These are phyloP conservation scores for Auricularia sp. DNA, from an alignment of 768 basidiomycete genomes.

Conservation along the genomic window DNA sequence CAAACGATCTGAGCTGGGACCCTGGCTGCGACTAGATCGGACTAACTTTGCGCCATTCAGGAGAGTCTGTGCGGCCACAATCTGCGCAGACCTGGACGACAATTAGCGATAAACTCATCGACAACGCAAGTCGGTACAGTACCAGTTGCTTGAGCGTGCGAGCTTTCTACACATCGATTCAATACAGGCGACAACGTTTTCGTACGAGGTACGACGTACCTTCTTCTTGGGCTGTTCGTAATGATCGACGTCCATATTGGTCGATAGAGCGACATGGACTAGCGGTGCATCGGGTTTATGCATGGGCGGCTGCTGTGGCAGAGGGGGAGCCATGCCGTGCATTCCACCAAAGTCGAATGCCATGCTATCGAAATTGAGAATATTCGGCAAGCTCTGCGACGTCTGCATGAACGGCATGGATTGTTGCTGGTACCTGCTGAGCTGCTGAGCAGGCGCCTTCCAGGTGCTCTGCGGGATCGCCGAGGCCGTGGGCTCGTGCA, in stretches of 20 bases:
- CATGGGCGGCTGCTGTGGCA: conserved; percentile 27
- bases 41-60: conserved; percentile 88
- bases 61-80: conserved; percentile 91
- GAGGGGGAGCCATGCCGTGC: conserved; percentile 14
- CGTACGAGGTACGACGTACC: conserved; percentile 24
- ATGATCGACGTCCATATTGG: conserved; percentile 26
- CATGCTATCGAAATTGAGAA: conserved; percentile 16
- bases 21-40: not conserved
- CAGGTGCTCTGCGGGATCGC: not conserved
- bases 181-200: not conserved
- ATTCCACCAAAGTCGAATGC: conserved; percentile 21
- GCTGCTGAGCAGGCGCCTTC: not conserved
- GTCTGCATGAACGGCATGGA: not conserved
- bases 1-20: not conserved
- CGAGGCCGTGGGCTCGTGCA: not conserved
- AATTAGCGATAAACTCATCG: not conserved
- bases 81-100: conserved; percentile 57
- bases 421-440: not conserved
- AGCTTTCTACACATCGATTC: not conserved
- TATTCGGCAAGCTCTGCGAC: conserved; percentile 1
- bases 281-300: not conserved
- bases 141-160: not conserved
- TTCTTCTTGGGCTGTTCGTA: conserved; percentile 55
- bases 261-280: not conserved
- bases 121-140: not conserved